Base-by-base conservation (phyloP, 1,139 yeast species). In the Yamadazyma mexicana region DNA sequence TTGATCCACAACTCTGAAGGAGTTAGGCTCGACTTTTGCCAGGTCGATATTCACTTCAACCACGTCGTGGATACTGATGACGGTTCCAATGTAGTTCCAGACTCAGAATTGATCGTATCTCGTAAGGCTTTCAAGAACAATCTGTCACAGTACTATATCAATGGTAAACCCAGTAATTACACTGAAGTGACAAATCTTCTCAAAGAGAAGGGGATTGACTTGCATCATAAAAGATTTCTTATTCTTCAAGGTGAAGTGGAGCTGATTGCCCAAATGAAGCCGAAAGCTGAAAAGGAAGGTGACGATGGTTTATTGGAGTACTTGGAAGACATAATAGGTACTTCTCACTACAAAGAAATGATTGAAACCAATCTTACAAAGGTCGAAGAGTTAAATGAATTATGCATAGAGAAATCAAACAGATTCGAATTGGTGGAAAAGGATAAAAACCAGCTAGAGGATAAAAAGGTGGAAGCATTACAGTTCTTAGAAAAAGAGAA, bases 221-320 rank as follows among this genome's bases (percentile, higher is more conserved):
- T 94, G 47, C 96, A 91, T 54, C 98, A 94, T 60, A 92, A 94
- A 56, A 73, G 99, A 50, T 94, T 94, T 54, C 73, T 94, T 50
- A 94, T 94, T 56, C 69, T 94, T 33, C 99, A 94, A 64, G 99
- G 99, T 54, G 99, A 94, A 60, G 98, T 94, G 29, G 99, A 94
- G 63, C 85, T 92, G 43, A 94, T 94, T 56, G 97, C 98, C 0
- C 98, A 92, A 60, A 94, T 94, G 99, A 91, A 91, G 56, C 87
- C 98, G 8, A 92, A 92, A 56, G 98, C 97, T 0, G 98, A 92
- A 54, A 79, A 75, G 38, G 96, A 89, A 41, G 81, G 81, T 49
- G 98, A 92, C 51, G 98, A 92, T 58, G 99, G 99, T 0, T 67
- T 94, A 26, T 64, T 94, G 35, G 99, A 94, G 56, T 94, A 92